Conservation (phyloP, 1,284 basidiomycete genomes). For the Nidula niveotomentosa region DNA sequence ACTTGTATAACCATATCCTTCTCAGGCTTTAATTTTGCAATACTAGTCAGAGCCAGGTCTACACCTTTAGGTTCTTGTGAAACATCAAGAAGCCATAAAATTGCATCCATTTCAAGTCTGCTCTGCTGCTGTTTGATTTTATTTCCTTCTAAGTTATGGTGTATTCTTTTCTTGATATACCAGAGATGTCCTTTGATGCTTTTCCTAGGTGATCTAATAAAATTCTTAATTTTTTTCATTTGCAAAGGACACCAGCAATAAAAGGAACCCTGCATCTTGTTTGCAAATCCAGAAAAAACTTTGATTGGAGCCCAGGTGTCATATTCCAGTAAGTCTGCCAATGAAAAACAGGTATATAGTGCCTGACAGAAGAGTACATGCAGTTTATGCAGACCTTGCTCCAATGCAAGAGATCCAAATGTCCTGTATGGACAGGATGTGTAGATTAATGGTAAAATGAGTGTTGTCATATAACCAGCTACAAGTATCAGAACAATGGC, state of each 20-base stretch:
- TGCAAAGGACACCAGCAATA: not conserved
- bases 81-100: not conserved
- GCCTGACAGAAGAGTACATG: too few relatives aligned
- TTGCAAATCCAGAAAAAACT: too few relatives aligned
- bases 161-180: not conserved
- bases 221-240: not conserved
- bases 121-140: not conserved
- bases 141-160: not conserved
- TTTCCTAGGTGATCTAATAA: not conserved
- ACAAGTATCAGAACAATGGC: not conserved
- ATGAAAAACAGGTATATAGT: too few relatives aligned
- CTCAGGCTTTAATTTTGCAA: not conserved
- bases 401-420: not conserved
- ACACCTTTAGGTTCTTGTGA: not conserved
- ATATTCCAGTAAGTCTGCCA: too few relatives aligned
- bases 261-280: not conserved
- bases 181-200: not conserved
- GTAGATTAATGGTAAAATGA: not conserved
- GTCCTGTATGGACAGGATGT: not conserved
- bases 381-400: not conserved
- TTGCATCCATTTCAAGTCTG: not conserved
- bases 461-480: not conserved
- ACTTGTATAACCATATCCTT: not conserved
- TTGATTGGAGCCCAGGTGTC: too few relatives aligned
- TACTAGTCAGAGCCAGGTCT: not conserved